Evolutionary conservation across 1,284 basidiomycete species (phyloP).

Genomic region (Meripilus lineatus): DNA sequence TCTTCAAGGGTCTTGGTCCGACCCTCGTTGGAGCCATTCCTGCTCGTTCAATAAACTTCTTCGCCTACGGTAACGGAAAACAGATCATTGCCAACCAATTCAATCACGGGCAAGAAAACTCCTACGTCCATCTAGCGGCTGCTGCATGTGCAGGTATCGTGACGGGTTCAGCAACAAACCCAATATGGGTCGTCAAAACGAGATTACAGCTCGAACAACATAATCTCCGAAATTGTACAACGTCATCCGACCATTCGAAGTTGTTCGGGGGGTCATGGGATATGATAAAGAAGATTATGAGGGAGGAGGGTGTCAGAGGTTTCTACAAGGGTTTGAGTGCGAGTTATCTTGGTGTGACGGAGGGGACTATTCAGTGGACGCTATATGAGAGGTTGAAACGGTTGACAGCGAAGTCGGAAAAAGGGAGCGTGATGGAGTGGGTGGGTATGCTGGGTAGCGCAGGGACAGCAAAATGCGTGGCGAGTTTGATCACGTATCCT

Average conservation of each 20-base stretch:
- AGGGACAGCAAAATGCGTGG: conserved; percentile 91
- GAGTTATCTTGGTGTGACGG: conserved; percentile 93
- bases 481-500: conserved; percentile 92
- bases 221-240: conserved; percentile 6
- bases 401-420: conserved; percentile 48
- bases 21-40: conserved; percentile 95
- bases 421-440: conserved; percentile 62
- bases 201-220: conserved; percentile 70
- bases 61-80: conserved; percentile 97
- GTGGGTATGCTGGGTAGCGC: conserved; percentile 85
- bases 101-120: conserved; percentile 81
- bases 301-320: conserved; percentile 81
- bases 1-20: conserved; percentile 94
- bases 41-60: conserved; percentile 96
- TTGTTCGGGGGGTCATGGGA: conserved; percentile 51
- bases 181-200: conserved; percentile 99
- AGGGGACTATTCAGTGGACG: conserved; percentile 97
- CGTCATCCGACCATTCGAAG: conserved; percentile 17
- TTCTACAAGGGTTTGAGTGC: conserved; percentile 96
- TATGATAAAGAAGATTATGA: conserved; percentile 71
- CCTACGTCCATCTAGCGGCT: conserved; percentile 80
- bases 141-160: conserved; percentile 84
- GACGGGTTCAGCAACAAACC: conserved; percentile 91
- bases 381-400: conserved; percentile 87
- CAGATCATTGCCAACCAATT: conserved; percentile 81